A percentile compares a stretch with the other conserved stretches of the same genome.
Evolutionary conservation across 2,329 filamentous ascomycete species (phyloP).

Genomic region (Sporothrix brasiliensis): DNA sequence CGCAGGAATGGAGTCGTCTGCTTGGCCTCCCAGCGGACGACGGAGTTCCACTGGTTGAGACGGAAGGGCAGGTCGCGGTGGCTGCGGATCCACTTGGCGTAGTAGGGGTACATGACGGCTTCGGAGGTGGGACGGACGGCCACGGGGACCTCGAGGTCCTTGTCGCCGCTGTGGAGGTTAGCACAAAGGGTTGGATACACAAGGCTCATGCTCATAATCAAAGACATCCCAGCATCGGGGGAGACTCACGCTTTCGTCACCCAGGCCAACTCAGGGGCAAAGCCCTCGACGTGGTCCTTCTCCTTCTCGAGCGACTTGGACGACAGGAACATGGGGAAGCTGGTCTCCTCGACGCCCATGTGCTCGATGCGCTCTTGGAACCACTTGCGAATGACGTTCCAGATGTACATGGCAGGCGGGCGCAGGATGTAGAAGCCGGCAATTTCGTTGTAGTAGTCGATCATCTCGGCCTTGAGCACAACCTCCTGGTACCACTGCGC

Average conservation of each 20-base stretch:
- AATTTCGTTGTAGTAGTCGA: slow-evolving; percentile 92
- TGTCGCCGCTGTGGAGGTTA: slow-evolving; percentile 68
- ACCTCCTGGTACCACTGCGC: slow-evolving; percentile 97
- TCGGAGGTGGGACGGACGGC: slow-evolving; percentile 70
- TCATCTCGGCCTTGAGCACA: slow-evolving; percentile 93
- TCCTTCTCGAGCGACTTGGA: slow-evolving; percentile 83
- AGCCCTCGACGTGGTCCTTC: slow-evolving; percentile 98
- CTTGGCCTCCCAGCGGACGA: slow-evolving; percentile 94
- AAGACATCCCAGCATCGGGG: slow-evolving; percentile 30
- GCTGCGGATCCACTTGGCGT: slow-evolving; percentile 93
- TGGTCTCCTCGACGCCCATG: slow-evolving; percentile 91
- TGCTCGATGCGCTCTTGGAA: slow-evolving; percentile 78
- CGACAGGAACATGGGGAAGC: slow-evolving; percentile 95
- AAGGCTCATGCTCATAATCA: neutral
- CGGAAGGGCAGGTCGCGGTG: slow-evolving; percentile 92
- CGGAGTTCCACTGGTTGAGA: slow-evolving; percentile 94
- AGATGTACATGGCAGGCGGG: slow-evolving; percentile 62
- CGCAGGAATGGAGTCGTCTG: slow-evolving; percentile 84
- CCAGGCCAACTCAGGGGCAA: slow-evolving; percentile 90
- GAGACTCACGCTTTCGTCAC: slow-evolving; percentile 73
- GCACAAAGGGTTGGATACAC: slow-evolving; percentile 32
- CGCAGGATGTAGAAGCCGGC: slow-evolving; percentile 96
- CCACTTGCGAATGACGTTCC: slow-evolving; percentile 67
- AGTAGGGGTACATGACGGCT: slow-evolving; percentile 93
- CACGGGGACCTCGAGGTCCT: slow-evolving; percentile 80